These are phyloP conservation scores for Lactarius sanguifluus DNA, from an alignment of 768 basidiomycete genomes.

Conservation along the genomic window DNA sequence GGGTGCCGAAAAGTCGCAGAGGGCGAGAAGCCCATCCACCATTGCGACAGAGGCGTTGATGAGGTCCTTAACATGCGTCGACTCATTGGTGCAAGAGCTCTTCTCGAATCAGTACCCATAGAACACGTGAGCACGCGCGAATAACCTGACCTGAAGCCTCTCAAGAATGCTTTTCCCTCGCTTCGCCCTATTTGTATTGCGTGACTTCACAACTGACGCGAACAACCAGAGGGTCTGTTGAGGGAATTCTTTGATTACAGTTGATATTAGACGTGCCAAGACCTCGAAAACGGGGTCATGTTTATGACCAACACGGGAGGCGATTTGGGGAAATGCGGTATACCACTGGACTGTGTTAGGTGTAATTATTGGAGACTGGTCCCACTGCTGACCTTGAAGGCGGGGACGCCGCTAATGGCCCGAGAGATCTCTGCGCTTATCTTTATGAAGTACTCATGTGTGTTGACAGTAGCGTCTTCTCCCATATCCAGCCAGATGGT, in stretches of 20 bases:
- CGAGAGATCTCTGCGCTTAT: slow-evolving; percentile 57
- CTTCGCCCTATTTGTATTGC: slow-evolving; percentile 54
- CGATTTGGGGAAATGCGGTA: slow-evolving; percentile 94
- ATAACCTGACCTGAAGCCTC: slow-evolving; percentile 52
- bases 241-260: slow-evolving; percentile 80
- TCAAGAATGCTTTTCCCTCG: slow-evolving; percentile 60
- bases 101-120: slow-evolving; percentile 32
- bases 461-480: slow-evolving; percentile 45
- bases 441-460: slow-evolving; percentile 46
- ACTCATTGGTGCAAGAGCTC: slow-evolving; percentile 49
- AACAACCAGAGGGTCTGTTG: slow-evolving; percentile 94
- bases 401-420: slow-evolving; percentile 61
- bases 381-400: slow-evolving; percentile 66
- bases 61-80: slow-evolving; percentile 42
- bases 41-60: slow-evolving; percentile 57
- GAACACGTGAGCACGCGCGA: neutral
- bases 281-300: slow-evolving; percentile 59
- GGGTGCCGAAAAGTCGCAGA: slow-evolving; percentile 58
- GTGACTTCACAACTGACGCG: slow-evolving; percentile 84
- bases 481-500: slow-evolving; percentile 94
- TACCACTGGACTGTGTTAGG: slow-evolving; percentile 65
- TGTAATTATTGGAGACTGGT: slow-evolving; percentile 4
- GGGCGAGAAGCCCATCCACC: slow-evolving; percentile 64
- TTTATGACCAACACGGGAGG: slow-evolving; percentile 84
- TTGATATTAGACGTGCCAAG: slow-evolving; percentile 64